phyloP scores from a whole-genome alignment of 2,329 filamentous ascomycete genomes.

The Fusarium fujikuroi region DNA sequence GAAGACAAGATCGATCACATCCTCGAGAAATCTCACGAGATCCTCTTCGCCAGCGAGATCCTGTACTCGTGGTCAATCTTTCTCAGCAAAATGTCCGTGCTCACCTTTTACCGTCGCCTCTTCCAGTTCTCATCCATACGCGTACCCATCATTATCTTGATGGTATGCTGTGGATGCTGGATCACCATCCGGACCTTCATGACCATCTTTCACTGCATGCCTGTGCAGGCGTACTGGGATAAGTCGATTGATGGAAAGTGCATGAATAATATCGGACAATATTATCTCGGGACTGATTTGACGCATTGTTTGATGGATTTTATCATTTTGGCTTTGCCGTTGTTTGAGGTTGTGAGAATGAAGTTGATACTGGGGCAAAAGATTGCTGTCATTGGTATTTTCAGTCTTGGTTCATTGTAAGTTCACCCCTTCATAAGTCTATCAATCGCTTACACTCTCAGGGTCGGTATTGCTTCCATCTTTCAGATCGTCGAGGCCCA shows the following conservation, averaged over 20 bases:
- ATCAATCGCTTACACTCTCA: background rate
- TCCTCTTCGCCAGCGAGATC: slow-evolving; percentile 29
- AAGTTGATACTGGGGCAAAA: slow-evolving; percentile 23
- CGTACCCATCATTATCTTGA: slow-evolving; percentile 42
- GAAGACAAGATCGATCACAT: slow-evolving; percentile 20
- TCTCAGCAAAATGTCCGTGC: slow-evolving; percentile 44
- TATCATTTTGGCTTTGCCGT: slow-evolving; percentile 21
- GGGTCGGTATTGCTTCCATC: slow-evolving; percentile 28
- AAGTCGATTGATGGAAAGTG: slow-evolving; percentile 22
- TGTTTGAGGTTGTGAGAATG: slow-evolving; percentile 22
- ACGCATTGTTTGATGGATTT: slow-evolving; percentile 33
- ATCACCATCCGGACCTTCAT: slow-evolving; percentile 41
- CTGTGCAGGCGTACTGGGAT: slow-evolving; percentile 31
- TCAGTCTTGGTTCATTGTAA: slow-evolving; percentile 28
- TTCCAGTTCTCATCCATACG: slow-evolving; percentile 44
- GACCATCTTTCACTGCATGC: slow-evolving; percentile 33
- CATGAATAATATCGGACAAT: slow-evolving; percentile 5
- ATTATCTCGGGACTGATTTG: slow-evolving; percentile 27
- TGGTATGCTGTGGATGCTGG: slow-evolving; percentile 40
- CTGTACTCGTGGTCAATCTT: slow-evolving; percentile 44
- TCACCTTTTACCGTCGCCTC: slow-evolving; percentile 46
- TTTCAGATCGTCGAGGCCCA: slow-evolving; percentile 29
- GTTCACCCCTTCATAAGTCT: background rate
- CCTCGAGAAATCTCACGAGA: slow-evolving; percentile 20
- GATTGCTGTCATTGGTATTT: slow-evolving; percentile 27